A percentile compares a stretch with the other conserved stretches of the same genome.
These are phyloP conservation scores for Russula vinacea DNA, from an alignment of 768 basidiomycete genomes.

Conservation along the genomic window DNA sequence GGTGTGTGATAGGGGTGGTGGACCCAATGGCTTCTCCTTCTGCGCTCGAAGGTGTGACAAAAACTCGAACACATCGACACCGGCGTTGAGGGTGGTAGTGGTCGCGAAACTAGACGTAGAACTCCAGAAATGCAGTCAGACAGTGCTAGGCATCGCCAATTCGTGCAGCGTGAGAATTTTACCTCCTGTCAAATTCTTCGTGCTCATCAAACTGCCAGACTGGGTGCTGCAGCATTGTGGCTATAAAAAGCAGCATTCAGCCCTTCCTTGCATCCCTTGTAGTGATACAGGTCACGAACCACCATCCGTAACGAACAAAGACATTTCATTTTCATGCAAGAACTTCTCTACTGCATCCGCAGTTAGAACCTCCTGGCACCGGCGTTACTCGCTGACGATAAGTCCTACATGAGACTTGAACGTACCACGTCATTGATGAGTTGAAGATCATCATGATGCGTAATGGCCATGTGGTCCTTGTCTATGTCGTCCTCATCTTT, in stretches of 20 bases:
- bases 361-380: not conserved
- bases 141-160: too few relatives aligned
- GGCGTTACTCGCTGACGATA: not conserved
- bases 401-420: not conserved
- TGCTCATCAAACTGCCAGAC: too few relatives aligned
- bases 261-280: not conserved
- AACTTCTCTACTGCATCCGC: not conserved
- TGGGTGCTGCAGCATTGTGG: not conserved
- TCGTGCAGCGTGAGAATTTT: too few relatives aligned
- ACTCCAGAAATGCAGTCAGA: too few relatives aligned
- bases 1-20: too few relatives aligned
- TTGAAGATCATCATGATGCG: not conserved
- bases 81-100: too few relatives aligned
- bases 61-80: too few relatives aligned
- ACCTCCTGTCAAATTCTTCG: too few relatives aligned
- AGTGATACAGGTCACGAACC: not conserved
- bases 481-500: not conserved
- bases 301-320: not conserved
- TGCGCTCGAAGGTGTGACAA: too few relatives aligned
- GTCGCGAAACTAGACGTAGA: too few relatives aligned
- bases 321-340: not conserved
- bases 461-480: not conserved
- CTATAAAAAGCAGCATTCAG: not conserved
- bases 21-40: too few relatives aligned
- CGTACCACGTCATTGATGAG: not conserved